Base-by-base conservation (phyloP, 2,329 filamentous ascomycete species). In the Pezicula carpinea region DNA sequence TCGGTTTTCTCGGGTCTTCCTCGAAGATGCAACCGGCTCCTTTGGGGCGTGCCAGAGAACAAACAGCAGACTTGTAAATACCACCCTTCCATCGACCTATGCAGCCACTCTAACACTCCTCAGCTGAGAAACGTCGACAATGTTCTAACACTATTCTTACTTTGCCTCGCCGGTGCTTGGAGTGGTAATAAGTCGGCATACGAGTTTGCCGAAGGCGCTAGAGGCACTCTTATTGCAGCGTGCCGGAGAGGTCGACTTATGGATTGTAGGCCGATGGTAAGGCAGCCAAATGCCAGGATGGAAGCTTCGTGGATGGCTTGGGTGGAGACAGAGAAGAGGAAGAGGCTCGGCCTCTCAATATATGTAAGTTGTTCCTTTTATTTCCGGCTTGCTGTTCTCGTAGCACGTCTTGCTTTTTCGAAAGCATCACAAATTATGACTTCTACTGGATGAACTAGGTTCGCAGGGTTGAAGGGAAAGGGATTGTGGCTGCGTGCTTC, bases 251-350 rank as follows among this genome's bases (percentile, higher is more conserved):
- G 50, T 36, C 53, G 59, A 0, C 52, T 62, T n/a, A 35, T 62
- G 6, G 59, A 62, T 32, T 60, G 58, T 35, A 49, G 59, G 38
- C 52, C 57, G 21, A 41, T 52, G 1, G 49, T 53, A 4, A 48
- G 50, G 31, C 43, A 56, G 5, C 46, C 55, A 14, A 39, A 50
- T 10, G 49, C 53, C 4, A 50, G 48, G 14, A 45, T 49, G 22
- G 51, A 60, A 40, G 49, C 57, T 3, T 43, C 48, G 7, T 62
- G 59, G 59, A 22, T 59, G 18, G 52, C 58, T 8, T 62, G 59
- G 59, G 47, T 56, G n/a, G 59, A 62, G 38, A 59, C 53, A 1
- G 59, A 62, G 46, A 62, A 58, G 43, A 44, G 56, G 18, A 62
- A 60, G 31, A 42, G 59, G 19, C 49, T 62, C 14, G 59, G 59